Evolutionary conservation across 78 protist genomes (phyloP).

Genomic region (Monosiga brevicollis): DNA sequence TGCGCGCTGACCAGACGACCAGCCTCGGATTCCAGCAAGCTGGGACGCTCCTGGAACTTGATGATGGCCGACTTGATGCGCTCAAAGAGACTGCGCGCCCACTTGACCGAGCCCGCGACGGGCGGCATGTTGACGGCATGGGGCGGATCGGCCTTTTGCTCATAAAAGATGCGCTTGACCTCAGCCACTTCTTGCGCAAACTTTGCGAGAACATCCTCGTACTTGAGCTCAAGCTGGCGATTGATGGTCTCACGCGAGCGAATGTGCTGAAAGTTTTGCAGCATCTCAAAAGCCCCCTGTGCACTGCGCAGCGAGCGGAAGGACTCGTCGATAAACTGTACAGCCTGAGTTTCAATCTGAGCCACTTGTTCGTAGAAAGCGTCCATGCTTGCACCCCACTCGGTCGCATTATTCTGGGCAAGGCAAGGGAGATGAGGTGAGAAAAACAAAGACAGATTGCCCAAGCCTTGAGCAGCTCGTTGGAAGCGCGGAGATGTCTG

Average conservation of each 20-base stretch:
- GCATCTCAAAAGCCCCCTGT: conserved; percentile 57
- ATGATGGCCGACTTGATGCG: conserved; percentile 56
- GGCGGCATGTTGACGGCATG: conserved; percentile 66
- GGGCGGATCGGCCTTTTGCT: conserved; percentile 57
- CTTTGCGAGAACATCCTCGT: conserved; percentile 47
- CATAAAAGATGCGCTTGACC: conserved; percentile 26
- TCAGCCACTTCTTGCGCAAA: conserved; percentile 10
- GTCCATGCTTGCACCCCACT: conserved; percentile 39
- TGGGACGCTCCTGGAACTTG: conserved; percentile 22
- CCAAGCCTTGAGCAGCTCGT: too few species aligned
- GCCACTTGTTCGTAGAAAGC: conserved; percentile 28
- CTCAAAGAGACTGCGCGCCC: conserved; percentile 56
- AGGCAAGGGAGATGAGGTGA: too few species aligned
- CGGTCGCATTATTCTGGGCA: not conserved
- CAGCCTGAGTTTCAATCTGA: conserved; percentile 16
- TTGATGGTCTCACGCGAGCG: conserved; percentile 20
- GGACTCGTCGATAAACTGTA: conserved; percentile 53
- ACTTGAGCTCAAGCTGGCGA: conserved; percentile 34
- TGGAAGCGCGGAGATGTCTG: too few species aligned
- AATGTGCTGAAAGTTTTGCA: conserved; percentile 53
- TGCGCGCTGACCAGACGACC: conserved; percentile 4
- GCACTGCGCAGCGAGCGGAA: conserved; percentile 68
- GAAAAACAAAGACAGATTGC: too few species aligned
- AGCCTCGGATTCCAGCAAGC: conserved; percentile 14
- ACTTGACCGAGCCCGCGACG: conserved; percentile 70